Evolutionary conservation across 1,284 basidiomycete genomes (phyloP), one percentile per base, ranked within the genome.

Genomic region (Ceraceosorus guamensis): DNA sequence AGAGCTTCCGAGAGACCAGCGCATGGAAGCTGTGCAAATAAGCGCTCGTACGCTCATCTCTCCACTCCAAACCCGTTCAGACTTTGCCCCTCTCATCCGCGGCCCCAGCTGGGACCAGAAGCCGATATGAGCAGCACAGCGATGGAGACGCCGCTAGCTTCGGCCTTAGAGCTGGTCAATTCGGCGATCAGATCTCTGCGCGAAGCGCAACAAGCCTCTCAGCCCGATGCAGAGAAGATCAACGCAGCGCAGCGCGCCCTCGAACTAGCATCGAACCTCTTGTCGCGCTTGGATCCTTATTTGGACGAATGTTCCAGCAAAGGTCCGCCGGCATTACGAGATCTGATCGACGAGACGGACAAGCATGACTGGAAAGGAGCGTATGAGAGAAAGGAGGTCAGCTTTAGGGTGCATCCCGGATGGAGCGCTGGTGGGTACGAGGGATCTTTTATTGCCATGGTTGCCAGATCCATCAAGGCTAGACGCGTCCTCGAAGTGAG

Each of bases 391-490:
- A 55, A 54, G 11, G 35, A 66, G 37, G 59, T 63, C 8, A 44
- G 60, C 30, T 68, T 66, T 50, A 54, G 59, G 14, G 56, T 68
- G 13, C 53, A 53, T 1, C 54, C 64, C 0, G 54, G 56, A 0
- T 70, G 63, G 63, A 61, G 59, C 1, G 68, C 68, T 0, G 68
- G 68, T 7, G 60, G 60, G 0, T 70, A 70, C 50, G 64, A 70
- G 46, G 68, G 68, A 31, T 61, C 57, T 34, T 62, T 66, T 45
- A 60, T 70, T 18, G 68, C 64, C 11, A 51, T 63, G 46, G 56
- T 70, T 7, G 67, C 66, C 35, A 52, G 52, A 31, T 48, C 63
- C 41, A 61, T 62, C 14, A 43, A 41, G 1, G 66, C 68, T 0
- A 63, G 59, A 47, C 58, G 63, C 11, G 68, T 63, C 13, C 57